Percentiles rank a stretch among this genome's conserved stretches.
Evolutionary conservation across 306 rosid genomes (phyloP).

Genomic region (Trifolium dubium): DNA sequence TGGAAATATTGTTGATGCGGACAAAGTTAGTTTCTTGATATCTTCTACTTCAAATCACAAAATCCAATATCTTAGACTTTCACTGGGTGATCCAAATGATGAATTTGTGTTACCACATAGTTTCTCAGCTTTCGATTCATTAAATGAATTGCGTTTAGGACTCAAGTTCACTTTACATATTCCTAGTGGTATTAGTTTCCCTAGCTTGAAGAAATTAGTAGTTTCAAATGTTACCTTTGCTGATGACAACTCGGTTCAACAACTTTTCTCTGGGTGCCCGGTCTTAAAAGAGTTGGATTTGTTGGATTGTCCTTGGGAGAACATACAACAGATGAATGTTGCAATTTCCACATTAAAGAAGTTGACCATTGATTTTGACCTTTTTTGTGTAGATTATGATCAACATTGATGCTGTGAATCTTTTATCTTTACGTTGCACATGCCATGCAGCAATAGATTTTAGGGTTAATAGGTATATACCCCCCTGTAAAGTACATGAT

Average conservation of each 20-base stretch:
- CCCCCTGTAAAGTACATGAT: too few species aligned
- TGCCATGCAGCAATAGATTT: not conserved
- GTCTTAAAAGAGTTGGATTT: constrained; percentile 11
- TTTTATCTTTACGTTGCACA: constrained; percentile 16
- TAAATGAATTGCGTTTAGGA: not conserved
- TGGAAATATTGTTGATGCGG: not conserved
- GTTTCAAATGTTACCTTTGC: constrained; percentile 13
- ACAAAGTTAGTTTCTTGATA: not conserved
- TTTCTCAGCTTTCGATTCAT: not conserved
- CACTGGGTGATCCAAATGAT: not conserved
- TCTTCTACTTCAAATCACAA: constrained; percentile 20
- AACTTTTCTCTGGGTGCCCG: constrained; percentile 23
- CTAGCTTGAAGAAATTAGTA: not conserved
- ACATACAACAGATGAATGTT: not conserved
- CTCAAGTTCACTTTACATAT: not conserved
- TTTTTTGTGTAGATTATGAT: not conserved
- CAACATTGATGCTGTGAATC: constrained; percentile 32
- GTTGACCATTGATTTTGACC: too few species aligned
- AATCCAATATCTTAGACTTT: constrained; percentile 19
- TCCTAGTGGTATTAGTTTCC: not conserved
- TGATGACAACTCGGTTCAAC: constrained; percentile 20
- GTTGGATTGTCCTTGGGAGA: not conserved
- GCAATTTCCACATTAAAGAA: constrained; percentile 15
- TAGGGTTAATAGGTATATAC: too few species aligned
- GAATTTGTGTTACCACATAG: not conserved